Evolutionary conservation across 768 basidiomycete genomes (phyloP), one percentile per base, ranked within the genome.

Genomic region (Lentinula edodes): DNA sequence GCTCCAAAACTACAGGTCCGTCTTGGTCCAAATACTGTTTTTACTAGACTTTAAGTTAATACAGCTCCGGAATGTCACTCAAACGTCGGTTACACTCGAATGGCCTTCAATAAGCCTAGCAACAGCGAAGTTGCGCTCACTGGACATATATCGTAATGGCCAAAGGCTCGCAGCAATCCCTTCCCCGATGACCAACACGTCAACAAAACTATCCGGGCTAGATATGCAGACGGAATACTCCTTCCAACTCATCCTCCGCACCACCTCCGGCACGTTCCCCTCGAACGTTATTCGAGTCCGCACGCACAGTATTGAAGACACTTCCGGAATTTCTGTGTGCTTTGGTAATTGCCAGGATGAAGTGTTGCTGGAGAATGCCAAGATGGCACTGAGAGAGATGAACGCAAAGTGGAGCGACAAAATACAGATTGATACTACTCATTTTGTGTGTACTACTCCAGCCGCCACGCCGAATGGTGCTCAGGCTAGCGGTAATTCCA

Each of bases 391-490:
- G 58, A 71, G 81, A 51, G 87, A 91, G 67, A 97, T 98, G 90
- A 83, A 81, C 45, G 96, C 93, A 0, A 89, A 89, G 65, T 95
- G 90, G 88, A 91, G 87, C 68, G 90, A 95, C 65, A 90, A 86
- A 68, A 95, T 99, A 43, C 92, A 95, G 76, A 95, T 98, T 61
- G 96, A 99, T 70, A 98, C 96, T 9, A 98, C 95, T 0, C 96
- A 99, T 73, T 99, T 97, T 66, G 95, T 98, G 45, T 96, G 95
- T 70, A 96, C 94, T 16, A 93, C 91, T 0, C 93, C 95, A 2
- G 89, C 87, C 0, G 82, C 85, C 9, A 87, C 85, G 0, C 83
- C 86, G 0, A 67, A 72, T 9, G 88, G 84, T 36, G 85, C 85
- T 9, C 80, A 77, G 61, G 80, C 80, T 0, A 77, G 80, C 8